Percentiles rank a stretch among this genome's conserved stretches.
phyloP scores from a whole-genome alignment of 108 stramenopile genomes.

The Nitzschia sp. region DNA sequence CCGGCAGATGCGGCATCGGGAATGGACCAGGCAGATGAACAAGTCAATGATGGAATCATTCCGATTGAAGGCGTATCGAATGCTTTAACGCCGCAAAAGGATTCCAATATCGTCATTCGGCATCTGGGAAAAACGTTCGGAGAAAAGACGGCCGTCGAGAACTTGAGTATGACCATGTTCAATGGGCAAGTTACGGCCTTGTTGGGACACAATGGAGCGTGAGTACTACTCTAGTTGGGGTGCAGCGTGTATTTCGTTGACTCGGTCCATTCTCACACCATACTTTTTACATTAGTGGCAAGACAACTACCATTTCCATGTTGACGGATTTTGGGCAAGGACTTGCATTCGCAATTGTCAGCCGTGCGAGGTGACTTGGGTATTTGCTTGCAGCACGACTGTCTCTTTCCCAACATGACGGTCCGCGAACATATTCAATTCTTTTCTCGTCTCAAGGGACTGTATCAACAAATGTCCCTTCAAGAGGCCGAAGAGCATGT shows the following conservation, averaged over 20 bases:
- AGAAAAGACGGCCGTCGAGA: conserved; percentile 90
- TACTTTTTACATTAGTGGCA: background rate
- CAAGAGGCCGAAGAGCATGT: conserved; percentile 63
- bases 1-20: background rate
- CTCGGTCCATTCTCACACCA: background rate
- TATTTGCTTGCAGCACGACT: conserved; percentile 94
- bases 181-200: conserved; percentile 91
- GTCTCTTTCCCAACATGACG: conserved; percentile 85
- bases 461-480: conserved; percentile 49
- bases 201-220: conserved; percentile 90
- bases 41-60: conserved; percentile 26
- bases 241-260: background rate
- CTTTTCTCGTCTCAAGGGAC: conserved; percentile 82
- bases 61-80: conserved; percentile 64
- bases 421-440: conserved; percentile 89
- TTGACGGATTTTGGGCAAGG: conserved; percentile 89
- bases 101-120: conserved; percentile 67
- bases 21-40: conserved; percentile 19
- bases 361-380: conserved; percentile 77
- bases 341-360: conserved; percentile 68
- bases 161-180: conserved; percentile 87
- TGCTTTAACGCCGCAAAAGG: conserved; percentile 48
- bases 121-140: conserved; percentile 81
- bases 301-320: conserved; percentile 84
- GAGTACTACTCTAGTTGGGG: background rate